Base-by-base conservation (phyloP, 305 asterid genomes). In the Solanum aculeatissimum region DNA sequence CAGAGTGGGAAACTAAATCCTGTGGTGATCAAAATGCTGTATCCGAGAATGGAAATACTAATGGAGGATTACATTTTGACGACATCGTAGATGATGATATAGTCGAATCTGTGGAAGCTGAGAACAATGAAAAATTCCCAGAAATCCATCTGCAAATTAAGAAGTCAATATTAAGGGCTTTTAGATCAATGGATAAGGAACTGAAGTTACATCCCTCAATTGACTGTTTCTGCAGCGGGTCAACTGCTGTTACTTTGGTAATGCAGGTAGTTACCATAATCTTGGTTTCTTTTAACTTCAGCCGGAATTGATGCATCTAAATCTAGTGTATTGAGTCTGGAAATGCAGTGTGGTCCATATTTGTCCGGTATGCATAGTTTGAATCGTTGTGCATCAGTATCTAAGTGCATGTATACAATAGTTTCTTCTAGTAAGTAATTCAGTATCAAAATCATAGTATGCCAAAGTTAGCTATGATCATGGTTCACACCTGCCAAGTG, bases 141-240 rank as follows among this genome's bases (percentile, higher is more conserved):
- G 97, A 94, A 87, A 86, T 85, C 84, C 92, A 93, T 85, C 84
- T 92, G 83, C 94, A 92, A 0, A 89, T 92, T 79, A 96, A 93
- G 90, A 90, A 86, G 85, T 92, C 98, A 18, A 84, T 96, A 2
- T 62, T 94, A 66, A 92, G 91, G 90, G 98, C 98, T 54, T 96
- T 92, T 86, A 92, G 90, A 92, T 88, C 93, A 85, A 96, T 96
- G 99, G 99, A 96, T 93, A 94, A 93, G 90, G 98, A 94, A 86
- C 91, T 96, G 54, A 96, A 93, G 89, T 74, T 92, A 91, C 96
- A 92, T 85, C 94, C 97, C 32, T 85, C 92, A 6, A 91, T 96
- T 72, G 99, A 96, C 87, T 94, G 98, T 91, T 96, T 92, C 82
- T 96, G 99, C 71, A 96, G 99, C 84, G 99, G 99, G 69, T 65